A percentile compares a stretch with the other conserved stretches of the same genome.
Evolutionary conservation across 495 filamentous ascomycete genomes (phyloP).

Genomic region (Podospora tetraspora): DNA sequence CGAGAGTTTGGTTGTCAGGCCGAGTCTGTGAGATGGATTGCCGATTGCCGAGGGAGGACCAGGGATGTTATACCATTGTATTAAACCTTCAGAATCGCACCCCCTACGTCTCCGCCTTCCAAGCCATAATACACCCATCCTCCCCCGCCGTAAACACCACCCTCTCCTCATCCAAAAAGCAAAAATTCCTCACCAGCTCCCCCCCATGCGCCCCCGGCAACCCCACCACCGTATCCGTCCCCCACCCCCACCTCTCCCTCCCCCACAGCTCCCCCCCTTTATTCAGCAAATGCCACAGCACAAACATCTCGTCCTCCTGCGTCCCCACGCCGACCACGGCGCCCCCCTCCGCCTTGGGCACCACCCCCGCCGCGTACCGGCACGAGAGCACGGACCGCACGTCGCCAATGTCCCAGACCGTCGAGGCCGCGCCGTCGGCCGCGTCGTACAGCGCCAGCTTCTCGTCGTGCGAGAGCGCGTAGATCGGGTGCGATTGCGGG

Average conservation of each 20-base stretch:
- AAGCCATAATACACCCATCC: constrained; percentile 68
- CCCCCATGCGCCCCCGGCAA: constrained; percentile 74
- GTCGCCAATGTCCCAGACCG: constrained; percentile 66
- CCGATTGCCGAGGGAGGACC: neutral
- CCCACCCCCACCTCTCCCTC: constrained; percentile 56
- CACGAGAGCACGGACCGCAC: constrained; percentile 63
- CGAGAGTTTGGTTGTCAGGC: constrained; percentile 11
- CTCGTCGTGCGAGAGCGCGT: constrained; percentile 75
- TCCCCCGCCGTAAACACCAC: constrained; percentile 73
- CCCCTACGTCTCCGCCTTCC: constrained; percentile 34
- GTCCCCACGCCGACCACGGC: constrained; percentile 58
- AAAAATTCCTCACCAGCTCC: constrained; percentile 77
- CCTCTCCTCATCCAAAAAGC: constrained; percentile 63
- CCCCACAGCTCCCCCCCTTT: constrained; percentile 51
- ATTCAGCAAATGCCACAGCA: constrained; percentile 61
- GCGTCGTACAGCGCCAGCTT: constrained; percentile 68
- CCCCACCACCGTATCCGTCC: constrained; percentile 55
- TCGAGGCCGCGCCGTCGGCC: constrained; percentile 48
- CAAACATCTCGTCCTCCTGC: constrained; percentile 58
- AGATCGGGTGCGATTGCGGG: constrained; percentile 49
- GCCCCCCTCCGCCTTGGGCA: constrained; percentile 49
- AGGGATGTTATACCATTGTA: neutral
- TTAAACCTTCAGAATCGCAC: neutral
- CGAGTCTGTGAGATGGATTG: constrained; percentile 24
- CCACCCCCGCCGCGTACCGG: constrained; percentile 77